Evolutionary conservation across 2,329 filamentous ascomycete species (phyloP), one percentile per base, ranked within the genome.

Genomic region (Sporothrix mexicana): DNA sequence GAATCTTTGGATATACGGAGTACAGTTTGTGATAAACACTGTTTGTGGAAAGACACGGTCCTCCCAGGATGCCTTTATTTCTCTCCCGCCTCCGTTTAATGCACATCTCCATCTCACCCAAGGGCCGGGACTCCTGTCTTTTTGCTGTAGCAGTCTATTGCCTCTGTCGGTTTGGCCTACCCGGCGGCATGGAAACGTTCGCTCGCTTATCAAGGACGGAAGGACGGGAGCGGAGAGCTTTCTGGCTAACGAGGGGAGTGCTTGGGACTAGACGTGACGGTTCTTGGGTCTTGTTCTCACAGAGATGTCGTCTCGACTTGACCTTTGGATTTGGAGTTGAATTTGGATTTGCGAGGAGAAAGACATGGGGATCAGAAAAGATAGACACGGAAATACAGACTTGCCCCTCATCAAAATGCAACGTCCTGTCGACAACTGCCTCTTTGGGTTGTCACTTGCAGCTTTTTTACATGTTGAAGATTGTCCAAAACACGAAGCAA

Each of bases 381-480:
- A 36, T 36, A 36, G 30, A 7, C 30, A 36, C 3, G 30, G 30
- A 2, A 7, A 36, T 7, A 36, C 30, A 36, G 3, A 7, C 30
- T 36, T 36, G 51, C 25, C 55, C 55, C 25, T 59, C 25, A 25
- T 59, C 25, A 13, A 36, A 36, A 5, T 36, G 13, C 55, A 36
- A 59, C 55, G 10, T 49, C 55, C 20, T 59, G 55, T 59, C 55
- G 25, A 59, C 13, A 41, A 49, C 47, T 25, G 61, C 61, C 61
- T 47, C 41, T 43, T 66, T 66, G 23, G 59, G 41, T 23, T 23
- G 61, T 45, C 45, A 66, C 61, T n/a, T 66, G 41, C 23, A 66
- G 25, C 61, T 17, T 17, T 47, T 30, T 36, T 36, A 7, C 30
- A 36, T 36, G 30, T 36, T 36, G 30, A 36, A 36, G 30, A 36